These are phyloP conservation scores for Fremontodendron californicum DNA, from an alignment of 345 rosid species.

Conservation along the genomic window DNA sequence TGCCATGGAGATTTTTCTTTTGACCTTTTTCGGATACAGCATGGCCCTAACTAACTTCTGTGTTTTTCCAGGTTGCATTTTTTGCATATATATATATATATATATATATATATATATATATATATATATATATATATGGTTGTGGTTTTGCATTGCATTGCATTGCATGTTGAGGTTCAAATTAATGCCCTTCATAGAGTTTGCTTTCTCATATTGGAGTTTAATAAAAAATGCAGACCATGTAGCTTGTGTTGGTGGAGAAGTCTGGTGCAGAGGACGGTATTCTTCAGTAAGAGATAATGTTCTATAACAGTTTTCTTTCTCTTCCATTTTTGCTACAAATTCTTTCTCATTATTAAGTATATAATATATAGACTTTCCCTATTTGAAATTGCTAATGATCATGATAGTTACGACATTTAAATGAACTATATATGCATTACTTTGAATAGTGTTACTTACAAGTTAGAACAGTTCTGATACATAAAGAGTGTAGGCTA, in stretches of 20 bases:
- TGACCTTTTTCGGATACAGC: constrained; percentile 77
- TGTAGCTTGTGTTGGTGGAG: constrained; percentile 97
- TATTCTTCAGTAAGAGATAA: constrained; percentile 86
- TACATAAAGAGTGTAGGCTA: background rate
- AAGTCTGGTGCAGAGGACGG: constrained; percentile 96
- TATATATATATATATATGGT: too few species aligned
- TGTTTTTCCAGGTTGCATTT: constrained; percentile 47
- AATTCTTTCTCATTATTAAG: too few species aligned
- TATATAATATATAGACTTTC: background rate
- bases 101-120: too few species aligned
- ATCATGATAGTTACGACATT: background rate
- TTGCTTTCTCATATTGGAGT: constrained; percentile 7
- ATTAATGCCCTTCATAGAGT: background rate
- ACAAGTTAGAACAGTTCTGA: background rate
- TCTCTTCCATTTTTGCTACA: constrained; percentile 79
- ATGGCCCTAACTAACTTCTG: constrained; percentile 93
- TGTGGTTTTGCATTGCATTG: too few species aligned
- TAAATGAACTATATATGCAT: background rate
- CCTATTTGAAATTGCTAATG: background rate
- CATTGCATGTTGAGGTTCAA: background rate
- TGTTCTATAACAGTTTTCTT: constrained; percentile 93
- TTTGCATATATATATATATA: constrained; percentile 4
- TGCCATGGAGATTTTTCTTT: constrained; percentile 95
- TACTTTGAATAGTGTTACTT: background rate
- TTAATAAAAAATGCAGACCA: constrained; percentile 57